Conservation (phyloP, 345 rosid genomes). For the Gynandropsis gynandra region DNA sequence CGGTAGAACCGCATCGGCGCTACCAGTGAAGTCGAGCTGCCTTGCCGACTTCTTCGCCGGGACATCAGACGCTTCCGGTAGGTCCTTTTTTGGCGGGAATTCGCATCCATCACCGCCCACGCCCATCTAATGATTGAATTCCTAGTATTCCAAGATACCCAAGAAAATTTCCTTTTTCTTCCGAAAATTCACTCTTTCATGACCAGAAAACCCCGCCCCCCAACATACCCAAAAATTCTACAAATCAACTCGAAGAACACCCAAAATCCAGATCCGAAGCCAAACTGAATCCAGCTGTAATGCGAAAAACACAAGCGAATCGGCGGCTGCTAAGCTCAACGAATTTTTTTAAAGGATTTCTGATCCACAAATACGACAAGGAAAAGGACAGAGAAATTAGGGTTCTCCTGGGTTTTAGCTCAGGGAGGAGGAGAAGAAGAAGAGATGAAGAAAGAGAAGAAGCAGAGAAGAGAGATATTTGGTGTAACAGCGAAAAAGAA, state of each 20-base stretch:
- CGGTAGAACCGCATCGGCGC: constrained; percentile 34
- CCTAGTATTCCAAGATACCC: constrained; percentile 4
- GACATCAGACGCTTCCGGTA: constrained; percentile 34
- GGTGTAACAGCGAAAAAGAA: constrained; percentile 12
- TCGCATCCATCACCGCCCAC: constrained; percentile 57
- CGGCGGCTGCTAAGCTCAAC: constrained; percentile 35
- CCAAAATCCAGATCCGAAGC: constrained; percentile 41
- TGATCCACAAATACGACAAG: constrained; percentile 22
- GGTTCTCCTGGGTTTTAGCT: constrained; percentile 25
- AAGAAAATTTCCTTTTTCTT: constrained; percentile 19
- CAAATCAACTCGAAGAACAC: constrained; percentile 29
- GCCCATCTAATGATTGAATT: constrained; percentile 46
- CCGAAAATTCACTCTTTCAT: not conserved
- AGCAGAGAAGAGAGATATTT: constrained; percentile 24
- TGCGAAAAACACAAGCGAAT: constrained; percentile 21
- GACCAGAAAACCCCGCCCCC: constrained; percentile 16
- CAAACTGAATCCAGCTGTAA: constrained; percentile 15
- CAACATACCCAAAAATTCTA: constrained; percentile 22
- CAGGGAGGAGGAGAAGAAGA: constrained; percentile 5
- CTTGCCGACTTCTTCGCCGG: constrained; percentile 73
- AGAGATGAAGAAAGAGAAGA: constrained; percentile 11
- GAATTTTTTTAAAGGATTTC: constrained; percentile 22
- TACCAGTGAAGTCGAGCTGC: constrained; percentile 88
- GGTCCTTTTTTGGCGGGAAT: constrained; percentile 62
- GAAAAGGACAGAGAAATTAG: constrained; percentile 19